Percentiles rank a stretch among this genome's conserved stretches.
These are phyloP conservation scores for Phytopythium sindhum DNA, from an alignment of 352 stramenopile species.

Conservation along the genomic window DNA sequence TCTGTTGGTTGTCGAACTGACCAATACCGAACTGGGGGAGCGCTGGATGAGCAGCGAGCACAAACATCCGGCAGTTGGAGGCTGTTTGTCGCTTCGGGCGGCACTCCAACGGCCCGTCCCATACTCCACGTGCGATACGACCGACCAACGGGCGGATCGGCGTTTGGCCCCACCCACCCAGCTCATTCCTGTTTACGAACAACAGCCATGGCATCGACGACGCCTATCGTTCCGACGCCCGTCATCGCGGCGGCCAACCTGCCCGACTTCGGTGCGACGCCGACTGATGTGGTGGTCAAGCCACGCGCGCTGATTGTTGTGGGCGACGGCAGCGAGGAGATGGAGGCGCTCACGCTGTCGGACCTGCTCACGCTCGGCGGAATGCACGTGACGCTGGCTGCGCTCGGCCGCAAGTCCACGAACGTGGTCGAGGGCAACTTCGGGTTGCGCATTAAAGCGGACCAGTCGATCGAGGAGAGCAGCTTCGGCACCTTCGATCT, in stretches of 20 bases:
- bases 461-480: conserved; percentile 65
- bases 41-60: neutral
- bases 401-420: conserved; percentile 43
- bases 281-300: conserved; percentile 34
- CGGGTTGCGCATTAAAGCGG: conserved; percentile 55
- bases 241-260: neutral
- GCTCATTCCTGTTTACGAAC: neutral
- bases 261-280: neutral
- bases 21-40: neutral
- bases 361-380: conserved; percentile 55
- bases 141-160: neutral
- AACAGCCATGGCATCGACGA: neutral
- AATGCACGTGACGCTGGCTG: conserved; percentile 54
- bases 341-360: conserved; percentile 61
- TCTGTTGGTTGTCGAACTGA: neutral
- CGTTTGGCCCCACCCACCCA: neutral
- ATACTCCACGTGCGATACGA: neutral
- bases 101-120: neutral
- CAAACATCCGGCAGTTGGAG: conserved; percentile 1
- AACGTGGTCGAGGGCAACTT: conserved; percentile 67
- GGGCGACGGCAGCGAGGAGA: conserved; percentile 60
- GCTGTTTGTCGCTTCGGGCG: neutral
- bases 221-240: neutral
- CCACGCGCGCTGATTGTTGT: conserved; percentile 59
- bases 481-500: conserved; percentile 61